Percentiles rank a stretch among this genome's conserved stretches.
Conservation (phyloP, 202 grass and related monocot species). For the Schoenoplectus triqueter region DNA sequence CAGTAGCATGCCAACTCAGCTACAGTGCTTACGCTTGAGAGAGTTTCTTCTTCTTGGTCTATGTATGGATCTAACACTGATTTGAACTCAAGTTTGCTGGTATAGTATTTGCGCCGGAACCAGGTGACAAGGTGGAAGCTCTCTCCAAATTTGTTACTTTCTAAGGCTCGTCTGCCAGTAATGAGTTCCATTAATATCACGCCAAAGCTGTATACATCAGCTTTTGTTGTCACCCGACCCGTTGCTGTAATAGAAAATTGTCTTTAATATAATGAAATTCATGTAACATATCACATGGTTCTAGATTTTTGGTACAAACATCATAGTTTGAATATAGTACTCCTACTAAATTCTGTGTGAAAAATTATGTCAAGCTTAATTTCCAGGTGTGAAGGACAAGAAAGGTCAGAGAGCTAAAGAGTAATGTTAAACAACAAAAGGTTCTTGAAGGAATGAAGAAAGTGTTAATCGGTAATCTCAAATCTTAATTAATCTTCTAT, state of each 20-base stretch:
- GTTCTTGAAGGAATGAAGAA: not conserved
- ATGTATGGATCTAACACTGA: slow-evolving; percentile 43
- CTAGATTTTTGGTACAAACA: not conserved
- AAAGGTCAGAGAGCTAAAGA: not conserved
- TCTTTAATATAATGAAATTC: not conserved
- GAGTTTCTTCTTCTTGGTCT: slow-evolving; percentile 39
- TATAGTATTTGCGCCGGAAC: slow-evolving; percentile 45
- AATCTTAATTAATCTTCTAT: not conserved
- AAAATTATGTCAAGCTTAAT: not conserved
- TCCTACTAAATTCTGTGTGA: not conserved
- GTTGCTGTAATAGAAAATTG: slow-evolving; percentile 41
- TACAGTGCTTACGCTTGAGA: slow-evolving; percentile 38
- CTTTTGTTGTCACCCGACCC: slow-evolving; percentile 52
- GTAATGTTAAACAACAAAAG: not conserved
- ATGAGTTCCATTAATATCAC: slow-evolving; percentile 57
- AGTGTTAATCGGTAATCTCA: not conserved
- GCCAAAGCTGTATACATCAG: slow-evolving; percentile 56
- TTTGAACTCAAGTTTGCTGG: slow-evolving; percentile 35
- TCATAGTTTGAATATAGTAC: not conserved
- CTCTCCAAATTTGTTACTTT: slow-evolving; percentile 39
- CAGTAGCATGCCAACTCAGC: slow-evolving; percentile 49
- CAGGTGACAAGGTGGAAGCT: slow-evolving; percentile 48
- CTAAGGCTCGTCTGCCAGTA: slow-evolving; percentile 44
- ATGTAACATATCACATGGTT: not conserved
- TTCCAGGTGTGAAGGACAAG: not conserved